phyloP scores from a whole-genome alignment of 139 green algal genomes.

The Coelastrella sp. region DNA sequence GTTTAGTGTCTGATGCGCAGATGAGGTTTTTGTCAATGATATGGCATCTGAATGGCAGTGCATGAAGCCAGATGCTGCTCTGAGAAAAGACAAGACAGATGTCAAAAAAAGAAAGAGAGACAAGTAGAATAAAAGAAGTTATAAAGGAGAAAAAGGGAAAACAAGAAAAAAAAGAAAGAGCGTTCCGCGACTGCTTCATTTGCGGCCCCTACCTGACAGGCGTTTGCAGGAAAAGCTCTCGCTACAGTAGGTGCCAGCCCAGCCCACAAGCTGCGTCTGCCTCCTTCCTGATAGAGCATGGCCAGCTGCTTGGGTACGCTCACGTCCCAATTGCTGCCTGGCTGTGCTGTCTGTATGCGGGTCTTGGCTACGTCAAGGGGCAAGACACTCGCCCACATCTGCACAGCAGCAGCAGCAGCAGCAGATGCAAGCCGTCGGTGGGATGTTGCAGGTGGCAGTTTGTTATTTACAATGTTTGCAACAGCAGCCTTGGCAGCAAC shows the following conservation, averaged over 20 bases:
- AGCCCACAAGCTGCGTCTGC: constrained; percentile 64
- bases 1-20: no score
- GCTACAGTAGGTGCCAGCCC: constrained; percentile 76
- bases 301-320: constrained; percentile 64
- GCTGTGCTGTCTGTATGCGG: constrained; percentile 77
- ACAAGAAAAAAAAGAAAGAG: no score
- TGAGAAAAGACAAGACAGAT: no score
- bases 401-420: constrained; percentile 24
- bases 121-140: no score
- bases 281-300: constrained; percentile 60
- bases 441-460: no score
- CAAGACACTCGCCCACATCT: constrained; percentile 78
- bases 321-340: constrained; percentile 65
- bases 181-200: no score
- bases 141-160: no score
- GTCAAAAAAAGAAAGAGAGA: no score
- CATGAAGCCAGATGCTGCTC: background rate
- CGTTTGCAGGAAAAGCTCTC: constrained; percentile 87
- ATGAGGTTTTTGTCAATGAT: no score
- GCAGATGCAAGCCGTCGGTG: background rate
- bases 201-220: constrained; percentile 69
- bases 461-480: background rate
- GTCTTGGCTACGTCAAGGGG: constrained; percentile 88
- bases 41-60: background rate
- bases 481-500: background rate